These are phyloP conservation scores for Amanita rimosa DNA, from an alignment of 768 basidiomycete species.

Conservation along the genomic window DNA sequence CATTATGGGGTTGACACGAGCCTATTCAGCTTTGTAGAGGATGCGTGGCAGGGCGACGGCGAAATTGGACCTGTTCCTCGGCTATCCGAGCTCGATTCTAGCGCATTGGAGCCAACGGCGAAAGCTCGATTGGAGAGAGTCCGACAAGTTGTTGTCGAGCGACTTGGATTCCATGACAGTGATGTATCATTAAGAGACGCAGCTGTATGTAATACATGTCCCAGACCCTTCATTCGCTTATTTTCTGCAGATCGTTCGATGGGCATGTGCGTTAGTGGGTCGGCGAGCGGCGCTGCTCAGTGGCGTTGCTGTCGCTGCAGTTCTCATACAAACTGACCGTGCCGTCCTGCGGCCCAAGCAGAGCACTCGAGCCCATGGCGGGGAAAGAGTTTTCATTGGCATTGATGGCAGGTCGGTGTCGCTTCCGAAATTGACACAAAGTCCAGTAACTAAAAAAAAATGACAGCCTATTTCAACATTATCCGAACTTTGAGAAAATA, in stretches of 20 bases:
- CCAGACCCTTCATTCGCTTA: background rate
- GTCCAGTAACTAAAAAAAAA: background rate
- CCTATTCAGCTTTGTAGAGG: conserved; percentile 77
- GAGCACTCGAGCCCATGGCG: conserved; percentile 20
- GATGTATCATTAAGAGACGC: conserved; percentile 51
- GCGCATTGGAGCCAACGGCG: conserved; percentile 19
- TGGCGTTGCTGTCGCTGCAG: conserved; percentile 78
- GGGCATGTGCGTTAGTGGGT: conserved; percentile 71
- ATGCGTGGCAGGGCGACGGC: conserved; percentile 49
- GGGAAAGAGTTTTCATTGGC: conserved; percentile 63
- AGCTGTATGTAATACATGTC: conserved; percentile 23
- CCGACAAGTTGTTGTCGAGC: conserved; percentile 46
- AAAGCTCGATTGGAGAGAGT: conserved; percentile 38
- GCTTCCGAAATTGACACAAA: conserved; percentile 7
- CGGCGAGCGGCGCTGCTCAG: conserved; percentile 76
- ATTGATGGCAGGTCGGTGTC: conserved; percentile 76
- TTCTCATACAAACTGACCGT: conserved; percentile 71
- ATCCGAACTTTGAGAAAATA: conserved; percentile 73
- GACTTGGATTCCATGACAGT: conserved; percentile 45
- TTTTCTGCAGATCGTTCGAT: conserved; percentile 57
- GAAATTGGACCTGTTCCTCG: conserved; percentile 23
- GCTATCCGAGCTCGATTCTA: conserved; percentile 20
- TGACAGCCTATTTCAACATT: conserved; percentile 77
- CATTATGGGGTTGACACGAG: conserved; percentile 96
- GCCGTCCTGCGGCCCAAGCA: conserved; percentile 37